Evolutionary conservation across 208 protist genomes (phyloP), one percentile per base, ranked within the genome.

Genomic region (Wallacemonas sp.): DNA sequence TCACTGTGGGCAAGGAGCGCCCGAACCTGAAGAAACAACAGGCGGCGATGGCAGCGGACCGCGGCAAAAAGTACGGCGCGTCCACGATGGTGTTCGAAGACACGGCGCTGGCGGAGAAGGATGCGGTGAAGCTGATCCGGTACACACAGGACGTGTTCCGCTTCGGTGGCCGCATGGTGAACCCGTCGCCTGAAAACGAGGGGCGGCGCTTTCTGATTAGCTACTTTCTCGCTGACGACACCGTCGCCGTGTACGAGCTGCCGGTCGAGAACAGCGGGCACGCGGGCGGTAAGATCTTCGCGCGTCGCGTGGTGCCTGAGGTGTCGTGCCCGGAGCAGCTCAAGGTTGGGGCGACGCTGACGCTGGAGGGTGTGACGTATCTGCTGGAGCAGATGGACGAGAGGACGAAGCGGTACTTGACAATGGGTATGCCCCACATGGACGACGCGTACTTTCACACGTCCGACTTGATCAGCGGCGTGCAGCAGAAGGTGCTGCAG

Each of bases 141-240:
- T 91, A 87, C 68, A 79, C 84, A 9, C 82, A 96, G 33, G 90
- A 97, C 70, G 82, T 93, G 28, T 90, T 98, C 26, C 94, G 93
- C 58, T 98, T 98, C 72, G 66, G 75, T 14, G 94, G 87, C 27
- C 70, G 75, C 33, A 54, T 93, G 60, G 80, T 75, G 44, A 70
- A 89, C 9, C 79, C 79, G 9, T 62, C 54, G 22, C 60, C 69
- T 9, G 64, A 70, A n/a, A 90, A 98, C 74, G 72, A 68, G 26
- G 85, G 79, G 22, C 70, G 95, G 36, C 41, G 51, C 19, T 98
- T 98, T 64, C 72, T 98, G 33, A 62, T 98, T 22, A 87, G 87
- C 69, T 97, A 95, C 77, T 98, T 97, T 73, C 88, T 98, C 1
- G 86, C 91, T 12, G 97, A 99, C 68, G 96, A 98, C 73, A 98